A percentile compares a stretch with the other conserved stretches of the same genome.
Conservation (phyloP, 306 rosid genomes). For the Acacia confusa region DNA sequence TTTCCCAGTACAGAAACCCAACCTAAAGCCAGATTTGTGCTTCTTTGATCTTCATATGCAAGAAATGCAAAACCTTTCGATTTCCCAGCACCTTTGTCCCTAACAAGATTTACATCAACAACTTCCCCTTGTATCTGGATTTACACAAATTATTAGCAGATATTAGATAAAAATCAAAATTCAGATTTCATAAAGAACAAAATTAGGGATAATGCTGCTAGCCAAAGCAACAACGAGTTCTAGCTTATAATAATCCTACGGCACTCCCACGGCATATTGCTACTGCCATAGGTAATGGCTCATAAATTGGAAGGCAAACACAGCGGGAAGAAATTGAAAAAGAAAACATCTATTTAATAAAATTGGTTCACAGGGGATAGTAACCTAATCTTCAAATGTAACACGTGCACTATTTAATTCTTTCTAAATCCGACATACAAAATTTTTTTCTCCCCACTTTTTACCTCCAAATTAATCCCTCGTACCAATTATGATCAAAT, state of each 20-base stretch:
- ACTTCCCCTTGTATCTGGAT: slow-evolving; percentile 81
- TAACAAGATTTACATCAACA: slow-evolving; percentile 87
- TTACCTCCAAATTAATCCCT: no score
- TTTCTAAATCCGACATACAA: no score
- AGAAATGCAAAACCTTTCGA: slow-evolving; percentile 90
- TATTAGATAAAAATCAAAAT: not conserved
- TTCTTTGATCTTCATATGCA: slow-evolving; percentile 91
- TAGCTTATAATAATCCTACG: not conserved
- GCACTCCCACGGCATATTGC: not conserved
- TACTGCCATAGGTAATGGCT: not conserved
- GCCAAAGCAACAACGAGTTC: not conserved
- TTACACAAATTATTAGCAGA: not conserved
- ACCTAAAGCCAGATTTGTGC: slow-evolving; percentile 92
- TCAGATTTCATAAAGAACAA: not conserved
- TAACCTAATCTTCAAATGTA: no score
- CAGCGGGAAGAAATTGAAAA: not conserved
- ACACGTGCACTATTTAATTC: no score
- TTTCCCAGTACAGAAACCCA: slow-evolving; percentile 39
- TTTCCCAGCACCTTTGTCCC: slow-evolving; percentile 88
- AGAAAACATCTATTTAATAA: not conserved
- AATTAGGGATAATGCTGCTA: not conserved
- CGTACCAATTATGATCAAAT: no score
- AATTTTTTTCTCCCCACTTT: no score
- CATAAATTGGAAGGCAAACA: not conserved
- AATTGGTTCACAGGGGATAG: no score